Evolutionary conservation across 352 stramenopile species (phyloP).

Genomic region (Peronospora belbahrii): DNA sequence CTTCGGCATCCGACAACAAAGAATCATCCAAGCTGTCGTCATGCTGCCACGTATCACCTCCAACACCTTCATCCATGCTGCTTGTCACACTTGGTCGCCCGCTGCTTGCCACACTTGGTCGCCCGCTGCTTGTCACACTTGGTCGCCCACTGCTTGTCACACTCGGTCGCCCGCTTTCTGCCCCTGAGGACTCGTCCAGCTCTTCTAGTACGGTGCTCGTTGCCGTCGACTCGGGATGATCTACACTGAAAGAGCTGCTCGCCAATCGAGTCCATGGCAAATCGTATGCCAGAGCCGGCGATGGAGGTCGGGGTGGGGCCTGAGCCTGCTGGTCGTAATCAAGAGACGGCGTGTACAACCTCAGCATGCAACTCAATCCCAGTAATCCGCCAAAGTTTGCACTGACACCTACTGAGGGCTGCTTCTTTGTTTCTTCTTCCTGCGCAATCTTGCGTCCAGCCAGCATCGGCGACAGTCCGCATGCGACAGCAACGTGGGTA

Average conservation of each 20-base stretch:
- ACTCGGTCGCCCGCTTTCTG: slow-evolving; percentile 17
- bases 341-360: slow-evolving; percentile 47
- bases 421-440: slow-evolving; percentile 33
- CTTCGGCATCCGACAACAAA: slow-evolving; percentile 56
- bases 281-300: slow-evolving; percentile 29
- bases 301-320: slow-evolving; percentile 8
- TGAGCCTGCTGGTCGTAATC: slow-evolving; percentile 34
- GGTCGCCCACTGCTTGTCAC: slow-evolving; percentile 16
- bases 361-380: slow-evolving; percentile 46
- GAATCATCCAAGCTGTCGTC: slow-evolving; percentile 39
- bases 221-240: slow-evolving; percentile 18
- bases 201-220: slow-evolving; percentile 23
- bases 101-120: too few species aligned
- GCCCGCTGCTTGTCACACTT: slow-evolving; percentile 23
- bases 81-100: too few species aligned
- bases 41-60: slow-evolving; percentile 16
- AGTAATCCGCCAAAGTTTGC: slow-evolving; percentile 39
- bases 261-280: slow-evolving; percentile 50
- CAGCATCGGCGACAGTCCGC: slow-evolving; percentile 59
- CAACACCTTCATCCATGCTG: slow-evolving; percentile 16
- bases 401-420: slow-evolving; percentile 35
- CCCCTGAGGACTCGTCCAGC: slow-evolving; percentile 17
- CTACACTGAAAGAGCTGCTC: slow-evolving; percentile 23
- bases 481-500: slow-evolving; percentile 35
- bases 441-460: slow-evolving; percentile 52